phyloP scores from a whole-genome alignment of 352 stramenopile genomes.

The Phytopythium helicoides region DNA sequence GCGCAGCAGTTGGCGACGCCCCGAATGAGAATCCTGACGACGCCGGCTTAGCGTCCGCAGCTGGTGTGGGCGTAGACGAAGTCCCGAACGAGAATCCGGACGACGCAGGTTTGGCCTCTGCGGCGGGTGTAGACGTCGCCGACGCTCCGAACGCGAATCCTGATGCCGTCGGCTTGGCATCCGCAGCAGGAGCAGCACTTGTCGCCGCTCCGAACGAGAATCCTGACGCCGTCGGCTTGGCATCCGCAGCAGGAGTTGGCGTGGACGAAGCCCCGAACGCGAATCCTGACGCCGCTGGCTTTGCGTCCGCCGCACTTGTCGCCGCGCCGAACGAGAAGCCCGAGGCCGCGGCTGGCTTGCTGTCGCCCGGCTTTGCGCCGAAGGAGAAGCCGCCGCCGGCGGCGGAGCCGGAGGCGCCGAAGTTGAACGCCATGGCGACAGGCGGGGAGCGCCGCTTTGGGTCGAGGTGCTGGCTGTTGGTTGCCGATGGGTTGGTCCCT shows the following conservation, averaged over 20 bases:
- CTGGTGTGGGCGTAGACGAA: conserved; percentile 10
- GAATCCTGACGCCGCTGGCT: conserved; percentile 23
- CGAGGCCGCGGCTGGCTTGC: conserved; percentile 1
- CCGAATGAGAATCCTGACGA: conserved; percentile 26
- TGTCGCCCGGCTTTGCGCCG: conserved; percentile 5
- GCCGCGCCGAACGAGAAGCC: conserved; percentile 29
- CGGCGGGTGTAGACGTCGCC: conserved; percentile 13
- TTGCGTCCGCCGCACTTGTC: conserved; percentile 4
- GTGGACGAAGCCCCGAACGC: conserved; percentile 15
- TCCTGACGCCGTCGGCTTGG: too few relatives aligned
- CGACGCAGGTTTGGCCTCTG: too few relatives aligned
- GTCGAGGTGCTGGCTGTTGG: too few relatives aligned
- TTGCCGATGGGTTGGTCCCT: too few relatives aligned
- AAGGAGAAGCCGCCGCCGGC: conserved; percentile 26
- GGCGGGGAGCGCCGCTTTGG: too few relatives aligned
- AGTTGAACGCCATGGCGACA: conserved; percentile 37
- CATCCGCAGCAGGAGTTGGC: conserved; percentile 14
- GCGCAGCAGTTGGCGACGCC: conserved; percentile 16
- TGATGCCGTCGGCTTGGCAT: conserved; percentile 4
- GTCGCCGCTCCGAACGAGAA: conserved; percentile 41
- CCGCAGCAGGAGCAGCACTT: conserved; percentile 12
- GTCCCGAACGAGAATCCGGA: conserved; percentile 44
- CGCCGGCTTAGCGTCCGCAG: conserved; percentile 5
- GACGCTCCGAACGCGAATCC: conserved; percentile 26
- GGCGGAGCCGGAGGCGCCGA: conserved; percentile 12